These are phyloP conservation scores for Kockovaella imperatae DNA, from an alignment of 768 basidiomycete species.

Conservation along the genomic window DNA sequence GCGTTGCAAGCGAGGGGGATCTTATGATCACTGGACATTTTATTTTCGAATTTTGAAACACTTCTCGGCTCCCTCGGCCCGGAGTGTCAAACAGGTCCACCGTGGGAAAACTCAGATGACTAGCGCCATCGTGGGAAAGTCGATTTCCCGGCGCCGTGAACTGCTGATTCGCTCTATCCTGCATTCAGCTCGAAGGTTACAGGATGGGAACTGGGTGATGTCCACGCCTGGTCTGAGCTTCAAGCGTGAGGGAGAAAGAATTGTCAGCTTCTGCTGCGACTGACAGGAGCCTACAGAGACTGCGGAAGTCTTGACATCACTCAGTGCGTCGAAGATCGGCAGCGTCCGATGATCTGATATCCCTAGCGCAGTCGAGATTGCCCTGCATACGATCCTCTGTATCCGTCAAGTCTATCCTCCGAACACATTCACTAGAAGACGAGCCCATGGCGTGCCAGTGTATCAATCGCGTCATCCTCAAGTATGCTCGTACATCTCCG, in stretches of 20 bases:
- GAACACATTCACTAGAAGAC: conserved; percentile 74
- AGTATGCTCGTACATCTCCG: conserved; percentile 81
- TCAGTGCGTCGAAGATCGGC: conserved; percentile 17
- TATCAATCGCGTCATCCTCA: conserved; percentile 87
- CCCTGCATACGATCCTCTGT: conserved; percentile 85
- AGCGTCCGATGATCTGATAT: background rate
- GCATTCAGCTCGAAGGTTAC: too few relatives aligned
- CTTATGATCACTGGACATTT: too few relatives aligned
- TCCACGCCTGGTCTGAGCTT: conserved; percentile 4
- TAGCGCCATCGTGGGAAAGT: too few relatives aligned
- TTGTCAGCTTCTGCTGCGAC: background rate
- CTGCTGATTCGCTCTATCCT: too few relatives aligned
- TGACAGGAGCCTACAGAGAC: conserved; percentile 20
- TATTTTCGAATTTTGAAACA: too few relatives aligned
- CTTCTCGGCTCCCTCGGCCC: too few relatives aligned
- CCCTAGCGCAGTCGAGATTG: conserved; percentile 72
- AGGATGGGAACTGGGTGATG: background rate
- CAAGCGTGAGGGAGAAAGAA: conserved; percentile 1
- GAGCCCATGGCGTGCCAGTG: conserved; percentile 83
- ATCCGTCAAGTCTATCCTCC: conserved; percentile 83
- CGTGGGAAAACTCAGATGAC: too few relatives aligned
- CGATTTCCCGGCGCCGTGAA: too few relatives aligned
- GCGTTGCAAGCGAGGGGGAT: too few relatives aligned
- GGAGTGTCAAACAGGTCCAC: too few relatives aligned
- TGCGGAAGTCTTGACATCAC: conserved; percentile 32